Base-by-base conservation (phyloP, 176 grass and related monocot species). In the Cenchrus purpureus region DNA sequence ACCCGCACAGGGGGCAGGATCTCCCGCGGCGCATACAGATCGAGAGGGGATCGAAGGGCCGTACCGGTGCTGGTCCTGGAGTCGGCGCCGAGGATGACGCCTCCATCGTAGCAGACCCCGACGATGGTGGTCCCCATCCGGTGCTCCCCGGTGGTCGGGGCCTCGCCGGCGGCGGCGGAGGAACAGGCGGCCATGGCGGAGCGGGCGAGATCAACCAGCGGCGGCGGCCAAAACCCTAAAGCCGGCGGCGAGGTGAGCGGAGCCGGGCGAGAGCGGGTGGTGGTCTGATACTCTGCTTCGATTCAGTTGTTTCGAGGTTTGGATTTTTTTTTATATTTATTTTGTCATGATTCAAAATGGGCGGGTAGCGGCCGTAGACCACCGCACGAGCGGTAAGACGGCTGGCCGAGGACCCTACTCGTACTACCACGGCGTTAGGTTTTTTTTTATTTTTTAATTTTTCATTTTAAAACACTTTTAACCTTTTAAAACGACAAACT, bases 51-150 rank as follows among this genome's bases (percentile, higher is more conserved):
- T n/a, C 40, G 45, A 53, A 74, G 78, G 78, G 6, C 55, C 55
- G 49, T 49, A 99, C 97, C 93, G 7, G 97, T 99, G 88, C 93
- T 99, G 83, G 97, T 99, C 70, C 97, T 86, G 63, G 93, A 99
- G 76, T 99, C 93, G 44, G 97, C 97, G 22, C 88, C 97, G 66
- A 99, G 97, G 65, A 99, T 22, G 32, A 94, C 88, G 71, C 91
- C 91, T 12, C 93, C 97, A 46, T 88, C 74, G 91, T 99, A 99
- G 78, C 87, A 91, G 58, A 99, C 88, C 7, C 93, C 93, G 65
- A 99, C 84, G 82, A 99, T 99, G 88, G 88, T 94, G 71, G 97
- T 94, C 11, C 93, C 93, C 90, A 89, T 99, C 44, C 84, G 87
- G 78, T 93, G 83, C 85, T 91, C 89, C 54, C 81, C 85, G 62